Conservation (phyloP, 2,329 filamentous ascomycete species). For the Fusarium globosum region DNA sequence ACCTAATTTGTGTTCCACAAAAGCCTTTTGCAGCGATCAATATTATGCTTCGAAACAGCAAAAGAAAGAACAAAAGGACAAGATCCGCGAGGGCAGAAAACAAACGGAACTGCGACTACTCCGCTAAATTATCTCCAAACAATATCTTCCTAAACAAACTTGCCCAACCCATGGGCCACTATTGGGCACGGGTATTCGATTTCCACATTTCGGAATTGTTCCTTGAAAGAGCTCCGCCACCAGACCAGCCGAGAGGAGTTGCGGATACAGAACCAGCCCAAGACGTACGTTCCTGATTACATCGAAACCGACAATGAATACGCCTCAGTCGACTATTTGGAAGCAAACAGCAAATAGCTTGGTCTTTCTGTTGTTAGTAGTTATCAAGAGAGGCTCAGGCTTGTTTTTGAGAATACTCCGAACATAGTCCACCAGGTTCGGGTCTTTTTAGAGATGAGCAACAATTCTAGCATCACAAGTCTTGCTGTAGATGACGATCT, state of each 20-base stretch:
- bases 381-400: neutral
- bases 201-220: neutral
- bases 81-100: too few relatives aligned
- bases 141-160: neutral
- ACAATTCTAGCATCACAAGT: neutral
- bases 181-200: neutral
- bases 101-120: too few relatives aligned
- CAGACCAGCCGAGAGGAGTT: neutral
- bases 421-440: neutral
- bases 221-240: neutral
- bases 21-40: neutral
- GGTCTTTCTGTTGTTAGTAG: neutral
- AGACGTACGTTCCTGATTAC: neutral
- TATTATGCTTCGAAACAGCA: neutral
- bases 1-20: neutral
- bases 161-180: fast-evolving
- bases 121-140: too few relatives aligned
- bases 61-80: too few relatives aligned
- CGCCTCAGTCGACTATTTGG: neutral
- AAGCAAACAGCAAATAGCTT: neutral
- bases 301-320: neutral
- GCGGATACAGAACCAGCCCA: neutral
- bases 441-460: neutral
- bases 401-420: neutral
- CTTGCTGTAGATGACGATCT: neutral